phyloP scores from a whole-genome alignment of 805 yeast genomes.

The Teunomyces lycoperdinae region DNA sequence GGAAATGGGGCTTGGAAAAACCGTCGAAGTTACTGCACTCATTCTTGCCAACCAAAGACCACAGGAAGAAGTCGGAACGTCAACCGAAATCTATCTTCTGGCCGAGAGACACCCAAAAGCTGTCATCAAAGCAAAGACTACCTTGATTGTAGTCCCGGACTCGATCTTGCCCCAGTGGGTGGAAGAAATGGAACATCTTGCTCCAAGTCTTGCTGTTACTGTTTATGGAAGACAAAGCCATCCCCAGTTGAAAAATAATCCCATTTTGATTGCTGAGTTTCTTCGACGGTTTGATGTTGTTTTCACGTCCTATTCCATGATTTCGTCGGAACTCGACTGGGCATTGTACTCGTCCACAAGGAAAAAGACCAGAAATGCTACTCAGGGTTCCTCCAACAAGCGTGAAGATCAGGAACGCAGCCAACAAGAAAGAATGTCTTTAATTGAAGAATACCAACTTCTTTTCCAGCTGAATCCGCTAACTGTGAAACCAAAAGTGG shows the following conservation, averaged over 20 bases:
- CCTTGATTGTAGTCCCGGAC: slow-evolving; percentile 82
- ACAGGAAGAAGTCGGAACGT: slow-evolving; percentile 25
- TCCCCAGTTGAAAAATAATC: slow-evolving; percentile 27
- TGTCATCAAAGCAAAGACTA: slow-evolving; percentile 58
- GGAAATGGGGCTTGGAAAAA: slow-evolving; percentile 97
- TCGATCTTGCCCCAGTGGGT: slow-evolving; percentile 86
- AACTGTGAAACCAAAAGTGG: slow-evolving; percentile 23
- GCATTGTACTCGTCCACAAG: slow-evolving; percentile 67
- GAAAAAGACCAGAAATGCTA: slow-evolving; percentile 43
- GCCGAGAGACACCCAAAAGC: slow-evolving; percentile 42
- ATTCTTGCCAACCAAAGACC: slow-evolving; percentile 60
- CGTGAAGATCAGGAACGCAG: slow-evolving; percentile 9
- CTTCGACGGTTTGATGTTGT: slow-evolving; percentile 71
- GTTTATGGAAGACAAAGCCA: slow-evolving; percentile 57
- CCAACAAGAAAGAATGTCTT: slow-evolving; percentile 1
- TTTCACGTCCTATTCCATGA: slow-evolving; percentile 69
- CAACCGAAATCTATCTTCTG: slow-evolving; percentile 24
- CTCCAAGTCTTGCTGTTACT: slow-evolving; percentile 60
- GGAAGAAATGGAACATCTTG: slow-evolving; percentile 58
- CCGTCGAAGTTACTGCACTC: slow-evolving; percentile 77
- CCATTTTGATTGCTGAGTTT: slow-evolving; percentile 47
- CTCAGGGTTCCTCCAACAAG: slow-evolving; percentile 21
- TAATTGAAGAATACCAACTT: slow-evolving; percentile 17
- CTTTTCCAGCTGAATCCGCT: slow-evolving; percentile 25
- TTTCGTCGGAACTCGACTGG: slow-evolving; percentile 73